Evolutionary conservation across 371 early-diverging fungal species (phyloP), one percentile per base, ranked within the genome.

Genomic region (Mucor mucedo): DNA sequence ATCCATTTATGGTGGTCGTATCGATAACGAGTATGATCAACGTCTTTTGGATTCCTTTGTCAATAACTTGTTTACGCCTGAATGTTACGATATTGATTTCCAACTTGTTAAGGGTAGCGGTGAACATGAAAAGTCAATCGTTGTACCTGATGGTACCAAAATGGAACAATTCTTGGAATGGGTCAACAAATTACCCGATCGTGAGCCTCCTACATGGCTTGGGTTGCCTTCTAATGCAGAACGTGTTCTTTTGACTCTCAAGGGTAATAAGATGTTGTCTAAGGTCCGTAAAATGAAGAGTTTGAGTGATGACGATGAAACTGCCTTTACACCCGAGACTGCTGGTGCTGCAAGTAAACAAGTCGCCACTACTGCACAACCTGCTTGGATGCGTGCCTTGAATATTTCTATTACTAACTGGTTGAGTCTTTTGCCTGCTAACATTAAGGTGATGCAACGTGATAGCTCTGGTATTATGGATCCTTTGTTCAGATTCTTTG

Each of bases 191-290:
- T 72, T 98, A 58, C 97, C 98, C 8, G 97, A 95, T 41, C 88
- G 89, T 62, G 94, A 98, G 75, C 96, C 98, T 13, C 98, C 99
- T 21, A 87, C 91, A 14, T 98, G 99, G 99, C 84, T 98, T 52
- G 97, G 99, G 11, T 84, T 98, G 49, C 97, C 98, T n/a, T 72
- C 84, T 14, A 94, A 95, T 68, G 98, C 99, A 13, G 98, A 98
- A 72, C 89, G 87, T 55, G 91, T 97, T 28, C 83, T 98, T 33
- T 83, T 95, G 61, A 90, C 92, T 11, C 77, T 84, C 42, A 87
- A 89, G 76, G 91, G 89, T 75, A 81, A 87, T 45, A 83, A 80
- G 5, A 85, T 95, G 84, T 68, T 97, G 16, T 78, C 83, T 58
- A 96, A 94, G 72, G 89, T 94, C 14, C 88, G 91, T 53, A 88